Conservation (phyloP, 352 stramenopile genomes). For the Blastocystis sp. region DNA sequence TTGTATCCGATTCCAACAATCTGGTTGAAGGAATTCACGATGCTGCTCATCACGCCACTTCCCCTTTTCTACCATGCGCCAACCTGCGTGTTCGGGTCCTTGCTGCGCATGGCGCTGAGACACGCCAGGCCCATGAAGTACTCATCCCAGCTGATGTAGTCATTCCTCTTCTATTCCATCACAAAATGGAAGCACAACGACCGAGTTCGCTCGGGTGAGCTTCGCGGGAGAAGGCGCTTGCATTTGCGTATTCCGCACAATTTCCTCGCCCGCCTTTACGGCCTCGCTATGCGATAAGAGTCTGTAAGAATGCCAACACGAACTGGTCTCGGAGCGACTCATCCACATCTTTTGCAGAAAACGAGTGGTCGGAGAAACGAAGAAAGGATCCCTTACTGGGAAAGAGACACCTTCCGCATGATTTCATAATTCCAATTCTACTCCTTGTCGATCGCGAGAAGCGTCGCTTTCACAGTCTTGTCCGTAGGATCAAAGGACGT, state of each 20-base stretch:
- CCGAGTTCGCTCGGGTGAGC: neutral
- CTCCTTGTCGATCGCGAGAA: slow-evolving; percentile 23
- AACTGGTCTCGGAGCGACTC: slow-evolving; percentile 23
- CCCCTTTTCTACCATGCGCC: slow-evolving; percentile 79
- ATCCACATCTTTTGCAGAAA: slow-evolving; percentile 1
- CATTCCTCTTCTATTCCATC: slow-evolving; percentile 75
- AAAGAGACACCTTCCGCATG: neutral
- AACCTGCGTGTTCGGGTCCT: slow-evolving; percentile 94
- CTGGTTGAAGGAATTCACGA: slow-evolving; percentile 89
- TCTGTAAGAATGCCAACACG: neutral
- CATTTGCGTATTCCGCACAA: neutral
- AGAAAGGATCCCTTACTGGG: slow-evolving; percentile 18
- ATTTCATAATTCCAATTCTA: neutral
- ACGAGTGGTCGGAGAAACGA: slow-evolving; percentile 12
- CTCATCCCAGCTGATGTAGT: slow-evolving; percentile 94
- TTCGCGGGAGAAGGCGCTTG: neutral
- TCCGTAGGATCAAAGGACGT: slow-evolving; percentile 3
- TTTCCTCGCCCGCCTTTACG: neutral
- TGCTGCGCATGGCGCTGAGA: slow-evolving; percentile 95
- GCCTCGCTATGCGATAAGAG: slow-evolving; percentile 5
- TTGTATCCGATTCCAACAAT: slow-evolving; percentile 98
- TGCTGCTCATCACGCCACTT: slow-evolving; percentile 73
- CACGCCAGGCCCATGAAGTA: slow-evolving; percentile 99
- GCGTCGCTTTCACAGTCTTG: neutral
- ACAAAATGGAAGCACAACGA: neutral